Evolutionary conservation across 1,139 yeast genomes (phyloP).

Genomic region (Nakaseomyces nivariensis): DNA sequence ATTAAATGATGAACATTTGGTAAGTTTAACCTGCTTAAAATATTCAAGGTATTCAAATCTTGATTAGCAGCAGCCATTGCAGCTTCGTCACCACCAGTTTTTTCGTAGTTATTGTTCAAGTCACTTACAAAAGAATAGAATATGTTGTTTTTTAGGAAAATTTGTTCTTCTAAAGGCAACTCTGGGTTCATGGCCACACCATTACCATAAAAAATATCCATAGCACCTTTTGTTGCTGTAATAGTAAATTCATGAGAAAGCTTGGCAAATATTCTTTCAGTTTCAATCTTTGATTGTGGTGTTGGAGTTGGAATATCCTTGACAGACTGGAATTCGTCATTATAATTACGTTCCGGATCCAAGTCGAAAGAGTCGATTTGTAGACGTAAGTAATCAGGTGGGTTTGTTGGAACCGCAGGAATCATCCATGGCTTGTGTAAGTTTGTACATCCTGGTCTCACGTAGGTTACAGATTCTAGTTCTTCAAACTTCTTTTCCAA

Average conservation of each 20-base stretch:
- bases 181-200: slow-evolving; percentile 79
- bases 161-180: slow-evolving; percentile 43
- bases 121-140: slow-evolving; percentile 79
- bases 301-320: slow-evolving; percentile 54
- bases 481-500: slow-evolving; percentile 36
- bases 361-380: slow-evolving; percentile 16
- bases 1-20: slow-evolving; percentile 60
- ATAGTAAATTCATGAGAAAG: slow-evolving; percentile 70
- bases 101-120: slow-evolving; percentile 55
- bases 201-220: slow-evolving; percentile 65
- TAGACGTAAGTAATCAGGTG: slow-evolving; percentile 23
- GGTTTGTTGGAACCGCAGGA: slow-evolving; percentile 25
- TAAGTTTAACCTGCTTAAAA: slow-evolving; percentile 57
- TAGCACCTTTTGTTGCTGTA: slow-evolving; percentile 72
- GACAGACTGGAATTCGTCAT: slow-evolving; percentile 78
- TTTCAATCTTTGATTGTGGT: slow-evolving; percentile 57
- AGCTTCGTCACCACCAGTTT: slow-evolving; percentile 75
- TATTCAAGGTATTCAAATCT: slow-evolving; percentile 65
- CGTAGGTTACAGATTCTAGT: slow-evolving; percentile 45
- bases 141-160: slow-evolving; percentile 71
- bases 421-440: slow-evolving; percentile 74
- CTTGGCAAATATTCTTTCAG: slow-evolving; percentile 68
- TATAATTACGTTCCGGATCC: slow-evolving; percentile 59
- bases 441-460: slow-evolving; percentile 50
- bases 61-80: slow-evolving; percentile 73